Evolutionary conservation across 2,329 filamentous ascomycete genomes (phyloP).

Genomic region (Truncatella angustata): DNA sequence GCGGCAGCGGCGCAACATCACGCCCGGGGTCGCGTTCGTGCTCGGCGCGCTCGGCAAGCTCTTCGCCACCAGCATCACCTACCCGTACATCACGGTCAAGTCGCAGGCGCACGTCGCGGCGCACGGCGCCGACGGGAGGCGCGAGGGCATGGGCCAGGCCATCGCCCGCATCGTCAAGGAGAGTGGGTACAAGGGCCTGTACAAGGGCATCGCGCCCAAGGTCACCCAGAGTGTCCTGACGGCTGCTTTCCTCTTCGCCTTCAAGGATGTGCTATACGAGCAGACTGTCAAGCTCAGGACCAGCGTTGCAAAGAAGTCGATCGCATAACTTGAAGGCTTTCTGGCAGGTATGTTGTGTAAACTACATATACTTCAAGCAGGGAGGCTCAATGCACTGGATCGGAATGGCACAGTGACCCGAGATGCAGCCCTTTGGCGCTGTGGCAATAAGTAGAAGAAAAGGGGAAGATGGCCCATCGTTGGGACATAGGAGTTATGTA

Average conservation of each 20-base stretch:
- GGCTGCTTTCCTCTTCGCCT: slow-evolving; percentile 92
- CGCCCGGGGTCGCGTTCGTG: slow-evolving; percentile 83
- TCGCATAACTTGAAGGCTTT: neutral
- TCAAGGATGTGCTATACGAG: slow-evolving; percentile 95
- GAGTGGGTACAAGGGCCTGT: slow-evolving; percentile 89
- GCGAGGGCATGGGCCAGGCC: slow-evolving; percentile 76
- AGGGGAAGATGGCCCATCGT: neutral
- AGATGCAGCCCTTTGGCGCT: too few species aligned
- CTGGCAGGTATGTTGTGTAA: neutral
- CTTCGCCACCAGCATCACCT: slow-evolving; percentile 89
- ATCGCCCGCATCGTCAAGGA: slow-evolving; percentile 78
- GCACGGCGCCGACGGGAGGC: slow-evolving; percentile 67
- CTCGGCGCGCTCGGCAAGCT: slow-evolving; percentile 92
- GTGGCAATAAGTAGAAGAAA: neutral
- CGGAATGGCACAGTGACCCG: neutral
- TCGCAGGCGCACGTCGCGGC: slow-evolving; percentile 93
- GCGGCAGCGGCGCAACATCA: slow-evolving; percentile 68
- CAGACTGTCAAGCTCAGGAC: slow-evolving; percentile 68
- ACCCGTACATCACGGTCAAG: slow-evolving; percentile 99
- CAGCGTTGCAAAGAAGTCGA: slow-evolving; percentile 15
- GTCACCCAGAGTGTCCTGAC: slow-evolving; percentile 96
- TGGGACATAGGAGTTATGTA: neutral
- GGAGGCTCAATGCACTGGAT: too few species aligned
- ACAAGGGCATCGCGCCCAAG: slow-evolving; percentile 95
- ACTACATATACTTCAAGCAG: too few species aligned